Evolutionary conservation across 106 monocot species (phyloP), one percentile per base, ranked within the genome.

Genomic region (Agapanthus africanus): DNA sequence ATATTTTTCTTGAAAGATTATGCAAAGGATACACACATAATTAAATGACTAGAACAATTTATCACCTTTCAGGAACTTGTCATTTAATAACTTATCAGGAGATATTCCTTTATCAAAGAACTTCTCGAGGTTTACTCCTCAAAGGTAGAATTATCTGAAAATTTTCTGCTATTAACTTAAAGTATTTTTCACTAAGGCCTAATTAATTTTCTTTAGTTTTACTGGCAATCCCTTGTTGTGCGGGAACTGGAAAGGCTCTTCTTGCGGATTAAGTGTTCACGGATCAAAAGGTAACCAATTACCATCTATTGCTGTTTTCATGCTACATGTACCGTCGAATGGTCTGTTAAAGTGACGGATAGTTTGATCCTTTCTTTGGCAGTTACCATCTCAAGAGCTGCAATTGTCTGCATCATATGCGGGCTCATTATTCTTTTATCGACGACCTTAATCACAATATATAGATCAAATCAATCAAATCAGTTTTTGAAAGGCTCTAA

Each of bases 81-180:
- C 99, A 19, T 93, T 75, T 77, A 99, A 99, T 40, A 93, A 99
- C 70, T 81, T 99, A n/a, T 93, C 93, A 26, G 99, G 99, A 44
- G 54, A 71, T 28, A 70, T 99, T 36, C 99, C 99, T 21, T 59
- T 40, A 32, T 70, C 63, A 13, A 99, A 87, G 69, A 90, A 81
- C 56, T 93, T 93, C 71, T 84, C 92, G 36, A 82, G 79, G 57
- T 99, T 99, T 71, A 71, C 82, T 63, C 68, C 74, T 23, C 80
- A 81, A 54, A 93, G 99, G 99, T 99, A 86, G 22, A 0, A 37
- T 47, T 56, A 11, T 18, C n/a, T 32, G 22, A 34, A n/a, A 8
- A 9, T 8, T 52, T 18, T 68, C 21, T 35, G 33, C 26, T 35
- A n/a, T 16, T 44, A 23, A n/a, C 22, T 68, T 26, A n/a, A 22